Evolutionary conservation across 2,329 filamentous ascomycete species (phyloP), one percentile per base, ranked within the genome.

Genomic region (Plenodomus biglobosus): DNA sequence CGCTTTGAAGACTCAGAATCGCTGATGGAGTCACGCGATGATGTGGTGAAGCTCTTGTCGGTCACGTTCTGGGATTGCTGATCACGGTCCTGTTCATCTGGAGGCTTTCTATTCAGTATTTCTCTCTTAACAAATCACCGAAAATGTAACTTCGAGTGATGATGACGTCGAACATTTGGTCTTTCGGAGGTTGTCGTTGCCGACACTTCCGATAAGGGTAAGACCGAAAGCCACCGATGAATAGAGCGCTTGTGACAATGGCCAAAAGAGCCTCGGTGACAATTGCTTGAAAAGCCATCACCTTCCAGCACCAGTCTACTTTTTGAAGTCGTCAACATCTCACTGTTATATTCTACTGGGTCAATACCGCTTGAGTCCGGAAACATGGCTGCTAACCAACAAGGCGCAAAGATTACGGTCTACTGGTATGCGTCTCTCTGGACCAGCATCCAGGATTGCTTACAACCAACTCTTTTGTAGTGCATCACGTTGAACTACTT

Each of bases 341-440:
- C 13, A 32, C 27, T 15, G 15, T 32, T 32, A 15, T 11, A 11
- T 15, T 32, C 27, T 15, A 32, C 11, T 32, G 27, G 8, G 8
- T 3, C 11, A 32, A 15, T 3, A 15, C 8, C 7, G 27, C 8
- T 32, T 15, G 13, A 32, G 13, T 32, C 27, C 15, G 27, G 6
- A 35, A 50, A 13, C 15, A 64, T 62, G 48, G 38, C 54, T 44
- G 47, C 59, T 7, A 58, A 64, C 49, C 62, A 68, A 45, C 65
- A 70, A 44, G 62, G 61, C 27, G 65, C 61, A 37, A 71, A 69
- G 53, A 66, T 72, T 37, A 70, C 62, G 2, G 59, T 71, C 15
- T 65, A 72, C 52, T 71, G 68, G 68, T 72, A 59, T 47, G 66
- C 49, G n/a, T n/a, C n/a, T n/a, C n/a, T n/a, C n/a, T 24, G 13